Conservation (phyloP, 2,329 filamentous ascomycete species). For the Pestalotiopsis fici region DNA sequence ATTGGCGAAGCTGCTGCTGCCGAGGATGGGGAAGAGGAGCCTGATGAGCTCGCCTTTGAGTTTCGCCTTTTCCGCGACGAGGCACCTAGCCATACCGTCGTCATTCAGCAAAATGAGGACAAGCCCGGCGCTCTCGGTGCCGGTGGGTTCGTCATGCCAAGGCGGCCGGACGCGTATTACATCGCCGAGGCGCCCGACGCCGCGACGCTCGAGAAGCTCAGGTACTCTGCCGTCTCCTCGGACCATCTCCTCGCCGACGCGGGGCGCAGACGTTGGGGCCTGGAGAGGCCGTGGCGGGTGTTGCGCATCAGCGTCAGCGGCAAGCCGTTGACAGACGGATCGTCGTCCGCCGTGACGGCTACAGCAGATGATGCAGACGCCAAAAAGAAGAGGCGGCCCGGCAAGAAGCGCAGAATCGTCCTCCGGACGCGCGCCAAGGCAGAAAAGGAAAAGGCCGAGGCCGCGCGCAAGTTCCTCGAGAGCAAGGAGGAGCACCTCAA, state of each 20-base stretch:
- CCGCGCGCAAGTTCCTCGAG: constrained; percentile 36
- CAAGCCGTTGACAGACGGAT: constrained; percentile 14
- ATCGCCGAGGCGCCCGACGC: constrained; percentile 39
- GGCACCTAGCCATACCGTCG: constrained; percentile 46
- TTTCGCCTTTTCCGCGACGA: constrained; percentile 60
- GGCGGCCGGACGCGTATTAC: constrained; percentile 51
- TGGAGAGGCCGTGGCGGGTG: constrained; percentile 63
- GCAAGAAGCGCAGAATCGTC: constrained; percentile 61
- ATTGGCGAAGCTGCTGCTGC: too few species aligned
- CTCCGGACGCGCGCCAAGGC: constrained; percentile 46
- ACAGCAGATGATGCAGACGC: constrained; percentile 9
- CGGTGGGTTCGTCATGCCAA: constrained; percentile 39
- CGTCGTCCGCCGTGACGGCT: not conserved
- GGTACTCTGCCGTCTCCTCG: constrained; percentile 49
- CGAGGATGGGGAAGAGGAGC: constrained; percentile 16
- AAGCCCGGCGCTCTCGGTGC: constrained; percentile 36
- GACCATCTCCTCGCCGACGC: constrained; percentile 50
- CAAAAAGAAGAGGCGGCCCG: constrained; percentile 43
- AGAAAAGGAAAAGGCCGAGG: constrained; percentile 40
- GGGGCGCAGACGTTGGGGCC: constrained; percentile 52
- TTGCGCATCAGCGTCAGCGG: constrained; percentile 40
- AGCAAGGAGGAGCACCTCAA: constrained; percentile 57
- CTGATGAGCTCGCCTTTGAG: constrained; percentile 47
- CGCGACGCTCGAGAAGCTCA: constrained; percentile 39
- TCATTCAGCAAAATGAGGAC: constrained; percentile 46